Evolutionary conservation across 2,329 filamentous ascomycete species (phyloP).

Genomic region (Canariomyces notabilis): DNA sequence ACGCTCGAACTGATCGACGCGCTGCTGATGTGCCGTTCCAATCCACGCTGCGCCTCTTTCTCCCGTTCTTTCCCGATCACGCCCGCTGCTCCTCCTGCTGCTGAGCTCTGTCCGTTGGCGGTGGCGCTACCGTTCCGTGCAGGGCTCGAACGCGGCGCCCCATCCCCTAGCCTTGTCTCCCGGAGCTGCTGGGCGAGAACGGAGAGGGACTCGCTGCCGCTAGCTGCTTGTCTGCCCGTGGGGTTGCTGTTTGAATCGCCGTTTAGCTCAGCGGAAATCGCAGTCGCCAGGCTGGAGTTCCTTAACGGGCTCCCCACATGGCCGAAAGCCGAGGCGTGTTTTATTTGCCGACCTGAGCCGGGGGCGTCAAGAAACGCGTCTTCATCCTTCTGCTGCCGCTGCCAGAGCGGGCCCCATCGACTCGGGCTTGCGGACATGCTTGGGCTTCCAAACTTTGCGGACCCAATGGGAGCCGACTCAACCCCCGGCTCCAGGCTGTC

Average conservation of each 20-base stretch:
- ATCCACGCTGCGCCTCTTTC: constrained; percentile 36
- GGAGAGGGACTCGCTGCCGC: constrained; percentile 48
- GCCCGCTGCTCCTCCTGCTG: too few species aligned
- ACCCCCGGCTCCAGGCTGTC: constrained; percentile 37
- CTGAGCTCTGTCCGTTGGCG: constrained; percentile 29
- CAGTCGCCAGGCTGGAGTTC: constrained; percentile 56
- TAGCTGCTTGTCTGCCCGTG: constrained; percentile 40
- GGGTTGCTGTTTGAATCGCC: constrained; percentile 36
- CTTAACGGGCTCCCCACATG: constrained; percentile 62
- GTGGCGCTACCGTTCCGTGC: constrained; percentile 39
- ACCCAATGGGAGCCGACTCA: constrained; percentile 41
- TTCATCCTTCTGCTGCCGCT: constrained; percentile 56
- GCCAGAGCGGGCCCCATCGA: constrained; percentile 57
- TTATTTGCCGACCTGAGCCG: constrained; percentile 29
- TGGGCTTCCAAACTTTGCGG: constrained; percentile 58
- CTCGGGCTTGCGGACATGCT: constrained; percentile 52
- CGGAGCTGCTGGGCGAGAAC: constrained; percentile 59
- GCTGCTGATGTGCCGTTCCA: constrained; percentile 56
- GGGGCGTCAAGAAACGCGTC: constrained; percentile 23
- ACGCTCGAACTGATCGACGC: constrained; percentile 51
- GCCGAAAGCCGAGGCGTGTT: constrained; percentile 54
- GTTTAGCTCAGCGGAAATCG: constrained; percentile 38
- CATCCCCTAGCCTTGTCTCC: constrained; percentile 50
- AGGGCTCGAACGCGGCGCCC: constrained; percentile 40
- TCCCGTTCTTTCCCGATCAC: constrained; percentile 36